Conservation (phyloP, 192 early-diverging fungal species). For the Podila horticola region DNA sequence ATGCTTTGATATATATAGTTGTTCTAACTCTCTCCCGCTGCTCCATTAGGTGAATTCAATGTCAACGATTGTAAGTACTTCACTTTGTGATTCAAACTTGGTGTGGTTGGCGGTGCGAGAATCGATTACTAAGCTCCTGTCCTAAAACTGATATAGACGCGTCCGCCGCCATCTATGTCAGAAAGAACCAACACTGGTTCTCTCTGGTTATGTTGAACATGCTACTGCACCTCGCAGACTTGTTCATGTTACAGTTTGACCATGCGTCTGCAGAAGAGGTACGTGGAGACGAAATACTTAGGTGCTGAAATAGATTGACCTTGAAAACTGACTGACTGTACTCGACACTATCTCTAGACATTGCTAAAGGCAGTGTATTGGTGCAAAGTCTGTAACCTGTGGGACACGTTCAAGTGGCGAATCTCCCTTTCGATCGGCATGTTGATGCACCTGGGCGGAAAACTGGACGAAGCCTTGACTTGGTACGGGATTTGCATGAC, state of each 20-base stretch:
- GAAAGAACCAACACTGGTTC: constrained; percentile 39
- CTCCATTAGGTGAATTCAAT: constrained; percentile 26
- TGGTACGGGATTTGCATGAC: constrained; percentile 43
- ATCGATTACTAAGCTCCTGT: neutral
- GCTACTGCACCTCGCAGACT: constrained; percentile 37
- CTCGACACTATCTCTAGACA: constrained; percentile 11
- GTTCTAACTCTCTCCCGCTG: neutral
- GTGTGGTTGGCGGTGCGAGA: neutral
- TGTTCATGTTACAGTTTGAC: constrained; percentile 38
- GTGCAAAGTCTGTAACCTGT: constrained; percentile 20
- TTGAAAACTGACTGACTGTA: too few species aligned
- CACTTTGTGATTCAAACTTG: neutral
- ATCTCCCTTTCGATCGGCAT: constrained; percentile 37
- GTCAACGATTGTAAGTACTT: constrained; percentile 33
- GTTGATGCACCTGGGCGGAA: constrained; percentile 34
- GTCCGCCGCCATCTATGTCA: constrained; percentile 14
- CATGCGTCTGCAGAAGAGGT: constrained; percentile 34
- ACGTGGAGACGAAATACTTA: neutral
- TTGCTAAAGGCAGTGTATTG: constrained; percentile 38
- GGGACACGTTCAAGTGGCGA: constrained; percentile 31
- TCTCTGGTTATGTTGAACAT: constrained; percentile 41
- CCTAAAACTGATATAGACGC: constrained; percentile 12
- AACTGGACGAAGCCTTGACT: constrained; percentile 29
- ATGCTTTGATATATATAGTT: neutral
- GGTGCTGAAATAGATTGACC: constrained; percentile 2